Base-by-base conservation (phyloP, 2,329 filamentous ascomycete species). In the Nemania diffusa region DNA sequence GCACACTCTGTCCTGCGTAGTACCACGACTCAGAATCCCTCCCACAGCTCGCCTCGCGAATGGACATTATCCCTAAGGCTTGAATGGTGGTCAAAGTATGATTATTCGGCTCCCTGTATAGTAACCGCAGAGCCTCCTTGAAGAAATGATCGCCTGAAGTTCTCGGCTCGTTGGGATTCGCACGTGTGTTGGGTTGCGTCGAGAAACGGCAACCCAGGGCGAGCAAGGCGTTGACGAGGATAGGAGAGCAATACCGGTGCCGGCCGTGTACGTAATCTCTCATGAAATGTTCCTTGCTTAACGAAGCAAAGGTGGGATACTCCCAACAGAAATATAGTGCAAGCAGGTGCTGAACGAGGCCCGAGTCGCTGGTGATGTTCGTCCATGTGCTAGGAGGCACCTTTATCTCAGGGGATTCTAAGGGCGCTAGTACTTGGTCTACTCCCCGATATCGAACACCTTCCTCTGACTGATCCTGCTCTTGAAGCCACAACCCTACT, bases 121-220 rank as follows among this genome's bases (percentile, higher is more conserved):
- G 83, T 0, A 93, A 81, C 9, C 88, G 82, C 67, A 86, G 84
- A 7, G 88, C 85, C 76, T 94, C 91, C 59, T 87, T 87, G 77
- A 92, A 93, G 78, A 93, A 94, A 75, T 92, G 87, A 69, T 93
- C 89, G 4, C 91, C 91, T 0, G 90, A 89, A 0, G 89, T 88
- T 64, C 86, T 85, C 2, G 89, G 84, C 73, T 92, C 86, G 71
- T 83, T 80, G 0, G 88, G 85, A 64, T 90, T 84, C n/a, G 84
- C 86, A 44, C 90, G 86, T 11, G 89, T 90, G 73, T 84, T 85
- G 20, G 86, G 85, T 40, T 89, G 86, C 58, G 85, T 88, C 1
- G 91, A 92, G 71, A 91, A 90, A 57, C 90, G 87, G 73, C 90
- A 92, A 1, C 88, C 90, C 34, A 91, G 80, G 9, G 90, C 87